Percentiles rank a stretch among this genome's conserved stretches.
These are phyloP conservation scores for Closterium sp. DNA, from an alignment of 139 green algal genomes.

Conservation along the genomic window DNA sequence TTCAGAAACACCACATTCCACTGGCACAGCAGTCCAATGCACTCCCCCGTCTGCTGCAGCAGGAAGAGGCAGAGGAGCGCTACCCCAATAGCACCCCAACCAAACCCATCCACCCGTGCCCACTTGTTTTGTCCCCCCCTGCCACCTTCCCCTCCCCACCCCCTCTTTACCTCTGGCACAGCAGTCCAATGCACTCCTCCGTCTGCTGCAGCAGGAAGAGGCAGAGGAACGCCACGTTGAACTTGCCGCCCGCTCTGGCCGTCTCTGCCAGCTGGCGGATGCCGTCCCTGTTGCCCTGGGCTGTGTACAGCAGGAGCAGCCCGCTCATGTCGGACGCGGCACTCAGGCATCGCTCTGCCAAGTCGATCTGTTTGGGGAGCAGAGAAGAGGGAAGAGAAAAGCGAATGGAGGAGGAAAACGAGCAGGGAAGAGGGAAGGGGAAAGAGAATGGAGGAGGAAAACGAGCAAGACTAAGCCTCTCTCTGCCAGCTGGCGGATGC, in stretches of 20 bases:
- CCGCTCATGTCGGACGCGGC: slow-evolving; percentile 80
- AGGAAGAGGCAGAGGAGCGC: slow-evolving; percentile 86
- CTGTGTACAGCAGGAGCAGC: slow-evolving; percentile 81
- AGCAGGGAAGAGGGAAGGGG: too few species aligned
- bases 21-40: slow-evolving; percentile 74
- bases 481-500: slow-evolving; percentile 54
- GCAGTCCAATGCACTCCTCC: slow-evolving; percentile 79
- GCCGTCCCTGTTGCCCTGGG: slow-evolving; percentile 45
- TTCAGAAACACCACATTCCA: slow-evolving; percentile 8
- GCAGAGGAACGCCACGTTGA: slow-evolving; percentile 87
- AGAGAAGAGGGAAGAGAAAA: slow-evolving; percentile 6
- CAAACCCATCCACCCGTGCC: not conserved
- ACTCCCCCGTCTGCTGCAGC: slow-evolving; percentile 74
- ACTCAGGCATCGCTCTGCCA: slow-evolving; percentile 70
- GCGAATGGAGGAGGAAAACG: not conserved
- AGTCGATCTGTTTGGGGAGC: slow-evolving; percentile 52
- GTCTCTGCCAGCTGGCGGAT: slow-evolving; percentile 52
- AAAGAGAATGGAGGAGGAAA: too few species aligned
- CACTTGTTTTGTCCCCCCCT: too few species aligned
- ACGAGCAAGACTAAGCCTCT: too few species aligned
- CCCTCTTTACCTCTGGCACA: slow-evolving; percentile 56
- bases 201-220: slow-evolving; percentile 80
- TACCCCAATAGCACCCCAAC: slow-evolving; percentile 51
- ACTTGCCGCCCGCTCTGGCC: slow-evolving; percentile 61
- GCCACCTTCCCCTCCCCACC: too few species aligned